These are phyloP conservation scores for Rhizoclosmatium sp. DNA, from an alignment of 192 early-diverging fungal species.

Conservation along the genomic window DNA sequence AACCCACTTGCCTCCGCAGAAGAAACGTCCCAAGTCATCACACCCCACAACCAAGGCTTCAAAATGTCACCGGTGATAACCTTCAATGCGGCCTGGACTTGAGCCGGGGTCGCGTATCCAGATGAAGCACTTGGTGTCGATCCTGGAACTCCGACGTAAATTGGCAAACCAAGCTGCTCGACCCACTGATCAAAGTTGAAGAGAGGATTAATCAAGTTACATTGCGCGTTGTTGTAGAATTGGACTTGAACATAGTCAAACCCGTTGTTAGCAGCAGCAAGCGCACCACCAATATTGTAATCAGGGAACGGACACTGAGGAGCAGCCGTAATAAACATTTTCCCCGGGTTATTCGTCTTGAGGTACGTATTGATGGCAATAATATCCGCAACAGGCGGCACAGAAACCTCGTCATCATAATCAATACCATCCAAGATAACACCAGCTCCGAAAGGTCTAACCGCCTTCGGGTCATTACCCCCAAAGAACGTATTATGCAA, in stretches of 20 bases:
- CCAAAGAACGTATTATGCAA: slow-evolving; percentile 25
- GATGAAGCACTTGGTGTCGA: slow-evolving; percentile 57
- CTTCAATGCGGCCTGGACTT: slow-evolving; percentile 59
- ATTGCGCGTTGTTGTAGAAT: slow-evolving; percentile 83
- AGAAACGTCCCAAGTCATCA: slow-evolving; percentile 75
- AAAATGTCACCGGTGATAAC: slow-evolving; percentile 52
- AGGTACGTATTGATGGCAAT: slow-evolving; percentile 62
- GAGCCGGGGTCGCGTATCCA: slow-evolving; percentile 56
- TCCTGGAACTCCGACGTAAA: slow-evolving; percentile 72
- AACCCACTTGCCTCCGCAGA: background rate
- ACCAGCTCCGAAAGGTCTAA: slow-evolving; percentile 23
- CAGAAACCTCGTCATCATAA: slow-evolving; percentile 72
- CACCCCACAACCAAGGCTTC: slow-evolving; percentile 65
- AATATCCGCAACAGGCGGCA: slow-evolving; percentile 66
- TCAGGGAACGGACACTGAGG: slow-evolving; percentile 81
- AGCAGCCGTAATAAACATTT: slow-evolving; percentile 65
- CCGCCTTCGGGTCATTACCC: background rate
- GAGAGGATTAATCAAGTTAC: slow-evolving; percentile 57
- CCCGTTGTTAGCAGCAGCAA: slow-evolving; percentile 64
- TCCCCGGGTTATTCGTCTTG: slow-evolving; percentile 52
- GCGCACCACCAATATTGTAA: slow-evolving; percentile 54
- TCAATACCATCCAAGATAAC: slow-evolving; percentile 41
- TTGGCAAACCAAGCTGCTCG: slow-evolving; percentile 53
- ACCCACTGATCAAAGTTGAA: slow-evolving; percentile 78
- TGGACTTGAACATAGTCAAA: slow-evolving; percentile 79